These are phyloP conservation scores for Cadophora malorum DNA, from an alignment of 2,329 filamentous ascomycete genomes.

Conservation along the genomic window DNA sequence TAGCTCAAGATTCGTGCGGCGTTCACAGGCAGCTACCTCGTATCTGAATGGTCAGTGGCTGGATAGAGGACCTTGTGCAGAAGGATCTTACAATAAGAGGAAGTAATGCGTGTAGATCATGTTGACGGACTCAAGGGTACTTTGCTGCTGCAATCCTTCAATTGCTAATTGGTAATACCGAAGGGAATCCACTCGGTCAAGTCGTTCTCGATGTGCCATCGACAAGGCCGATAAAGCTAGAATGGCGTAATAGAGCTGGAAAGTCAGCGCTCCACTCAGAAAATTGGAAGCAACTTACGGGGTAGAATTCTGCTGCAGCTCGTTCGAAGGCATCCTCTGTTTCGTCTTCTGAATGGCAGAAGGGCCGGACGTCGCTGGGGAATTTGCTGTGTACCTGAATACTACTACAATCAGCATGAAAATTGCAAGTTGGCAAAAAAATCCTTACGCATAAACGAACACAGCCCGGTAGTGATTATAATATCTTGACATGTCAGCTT, in stretches of 20 bases:
- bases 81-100: slow-evolving; percentile 11
- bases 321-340: slow-evolving; percentile 18
- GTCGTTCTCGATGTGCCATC: slow-evolving; percentile 20
- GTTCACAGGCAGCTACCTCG: slow-evolving; percentile 18
- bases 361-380: slow-evolving; percentile 1
- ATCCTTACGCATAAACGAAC: slow-evolving; percentile 13
- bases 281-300: slow-evolving; percentile 5
- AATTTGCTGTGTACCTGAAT: slow-evolving; percentile 19
- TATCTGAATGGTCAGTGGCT: slow-evolving; percentile 16
- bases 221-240: slow-evolving; percentile 17
- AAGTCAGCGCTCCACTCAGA: not conserved
- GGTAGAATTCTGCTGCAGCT: slow-evolving; percentile 8
- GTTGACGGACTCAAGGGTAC: slow-evolving; percentile 13
- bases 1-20: slow-evolving; percentile 12
- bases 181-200: slow-evolving; percentile 17
- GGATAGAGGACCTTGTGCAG: too few relatives aligned
- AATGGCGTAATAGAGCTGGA: slow-evolving; percentile 14
- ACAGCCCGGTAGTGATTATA: slow-evolving; percentile 22
- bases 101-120: slow-evolving; percentile 21
- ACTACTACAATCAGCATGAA: not conserved
- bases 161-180: slow-evolving; percentile 15
- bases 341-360: slow-evolving; percentile 15
- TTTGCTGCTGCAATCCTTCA: slow-evolving; percentile 14
- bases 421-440: not conserved
- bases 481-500: not conserved